phyloP scores from a whole-genome alignment of 78 protist genomes.

The Bigelowiella natans region DNA sequence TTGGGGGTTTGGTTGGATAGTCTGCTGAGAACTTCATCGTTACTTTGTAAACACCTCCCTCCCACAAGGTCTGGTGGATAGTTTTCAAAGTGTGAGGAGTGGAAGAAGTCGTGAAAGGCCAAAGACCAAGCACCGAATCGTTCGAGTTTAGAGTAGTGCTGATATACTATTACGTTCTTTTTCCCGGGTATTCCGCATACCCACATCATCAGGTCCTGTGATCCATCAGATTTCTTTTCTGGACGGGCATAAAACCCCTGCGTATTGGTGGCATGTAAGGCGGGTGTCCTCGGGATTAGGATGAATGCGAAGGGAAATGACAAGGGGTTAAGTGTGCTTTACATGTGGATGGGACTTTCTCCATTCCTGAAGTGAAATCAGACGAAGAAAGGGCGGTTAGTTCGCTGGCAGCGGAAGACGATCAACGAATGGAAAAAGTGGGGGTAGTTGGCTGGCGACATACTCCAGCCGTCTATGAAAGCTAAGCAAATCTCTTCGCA shows the following conservation, averaged over 20 bases:
- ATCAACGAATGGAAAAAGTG: not conserved
- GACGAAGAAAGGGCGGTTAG: not conserved
- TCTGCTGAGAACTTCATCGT: not conserved
- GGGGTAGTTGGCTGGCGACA: not conserved
- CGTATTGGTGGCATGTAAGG: too few relatives aligned
- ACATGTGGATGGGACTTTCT: not conserved
- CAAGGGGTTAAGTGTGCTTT: too few relatives aligned
- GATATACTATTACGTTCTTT: not conserved
- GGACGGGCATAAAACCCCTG: constrained; percentile 22
- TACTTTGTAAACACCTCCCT: not conserved
- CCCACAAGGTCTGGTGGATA: constrained; percentile 18
- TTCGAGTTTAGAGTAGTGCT: not conserved
- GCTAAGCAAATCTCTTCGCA: not conserved
- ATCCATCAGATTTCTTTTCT: not conserved
- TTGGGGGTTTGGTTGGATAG: constrained; percentile 37
- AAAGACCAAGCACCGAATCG: not conserved
- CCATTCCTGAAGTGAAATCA: not conserved
- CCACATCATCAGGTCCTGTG: constrained; percentile 20
- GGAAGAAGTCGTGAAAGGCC: not conserved
- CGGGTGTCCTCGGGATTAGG: not conserved
- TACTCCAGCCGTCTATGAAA: not conserved
- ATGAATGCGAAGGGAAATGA: not conserved
- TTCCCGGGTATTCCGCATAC: constrained; percentile 30
- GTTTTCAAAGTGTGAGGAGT: not conserved
- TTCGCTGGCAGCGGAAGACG: not conserved